Evolutionary conservation across 192 early-diverging fungal species (phyloP), one percentile per base, ranked within the genome.

Genomic region (Spinellus fusiger): DNA sequence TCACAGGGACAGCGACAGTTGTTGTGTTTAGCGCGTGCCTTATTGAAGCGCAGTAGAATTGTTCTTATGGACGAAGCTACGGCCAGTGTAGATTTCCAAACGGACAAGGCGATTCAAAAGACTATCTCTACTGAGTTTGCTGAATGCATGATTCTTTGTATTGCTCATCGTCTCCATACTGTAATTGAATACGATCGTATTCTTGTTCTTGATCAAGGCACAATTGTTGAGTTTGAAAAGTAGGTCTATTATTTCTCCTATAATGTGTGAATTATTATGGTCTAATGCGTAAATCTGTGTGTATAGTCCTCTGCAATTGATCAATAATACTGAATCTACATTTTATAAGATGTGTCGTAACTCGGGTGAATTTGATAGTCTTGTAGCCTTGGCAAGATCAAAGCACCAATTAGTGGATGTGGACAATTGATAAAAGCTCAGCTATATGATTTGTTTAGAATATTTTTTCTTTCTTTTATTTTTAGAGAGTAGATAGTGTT

Each of bases 1-100:
- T 87, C 84, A 7, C 76, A 90, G 38, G 91, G 91, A 2, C 90
- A 93, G 63, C 77, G 90, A 10, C 90, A 92, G 62, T 68, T 93
- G 27, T 65, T 93, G 6, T 86, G 86, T 52, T 75, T 93, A 44
- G 91, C 91, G 0, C 81, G 91, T 46, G 89, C 91, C 0, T 77
- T 93, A 58, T 72, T 93, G 25, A 81, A 86, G 40, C 37, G 49
- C 10, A 27, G 66, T 54, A 40, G 22, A 10, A 68, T 83, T 52
- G 52, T 81, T 64, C 74, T 84, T 3, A 78, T 85, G 44, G 85
- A 83, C 32, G 83, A 84, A 65, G 74, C 75, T 8, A 85, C 74
- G 5, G 72, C 79, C 13, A 69, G 60, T 37, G 57, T 59, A 10
- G 86, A 88, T 57, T 79, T 79, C 25, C 64, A 68, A 28, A 88